Evolutionary conservation across 1,139 yeast genomes (phyloP), one percentile per base, ranked within the genome.

Genomic region (Yamadazyma conglobata): DNA sequence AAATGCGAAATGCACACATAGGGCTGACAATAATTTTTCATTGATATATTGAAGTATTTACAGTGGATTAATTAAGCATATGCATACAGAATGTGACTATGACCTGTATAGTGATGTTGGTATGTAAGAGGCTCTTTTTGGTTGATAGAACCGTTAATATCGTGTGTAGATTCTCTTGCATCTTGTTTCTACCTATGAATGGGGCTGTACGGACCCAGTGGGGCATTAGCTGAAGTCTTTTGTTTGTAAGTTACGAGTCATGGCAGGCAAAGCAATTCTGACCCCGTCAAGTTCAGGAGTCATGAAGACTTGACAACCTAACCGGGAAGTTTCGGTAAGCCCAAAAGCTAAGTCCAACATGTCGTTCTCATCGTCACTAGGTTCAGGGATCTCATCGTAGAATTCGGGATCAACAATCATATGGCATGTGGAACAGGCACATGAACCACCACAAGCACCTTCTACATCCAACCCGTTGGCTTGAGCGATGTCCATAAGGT

Each of bases 401-500:
- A 65, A 88, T 27, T 83, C 96, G 1, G 98, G 98, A 54, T 91
- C 98, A 22, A 91, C 88, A 31, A 91, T 91, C 36, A 91, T 81
- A 60, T 91, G 98, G 56, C 98, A 91, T 0, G 98, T 91, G 3
- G 96, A 88, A 54, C 98, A 91, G 1, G 98, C 98, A 66, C 98
- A 91, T 2, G 96, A 87, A 2, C 98, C 98, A 21, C 98, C 98
- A 60, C 98, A 91, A 0, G 98, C 98, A 27, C 98, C 95, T 55
- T 91, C 98, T 89, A 91, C 88, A 47, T 91, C 98, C 39, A 91
- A 61, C 47, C 88, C 83, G 52, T 89, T 64, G 4, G 94, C 95
- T 60, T 91, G 98, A 5, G 97, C 98, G 35, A 91, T 88, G 55
- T 91, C 98, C 54, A 91, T 64, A 27, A 91, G 52, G 28, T 89